A percentile compares a stretch with the other conserved stretches of the same genome.
Conservation (phyloP, 2,329 filamentous ascomycete species). For the Phaeosphaeriaceae sp. region DNA sequence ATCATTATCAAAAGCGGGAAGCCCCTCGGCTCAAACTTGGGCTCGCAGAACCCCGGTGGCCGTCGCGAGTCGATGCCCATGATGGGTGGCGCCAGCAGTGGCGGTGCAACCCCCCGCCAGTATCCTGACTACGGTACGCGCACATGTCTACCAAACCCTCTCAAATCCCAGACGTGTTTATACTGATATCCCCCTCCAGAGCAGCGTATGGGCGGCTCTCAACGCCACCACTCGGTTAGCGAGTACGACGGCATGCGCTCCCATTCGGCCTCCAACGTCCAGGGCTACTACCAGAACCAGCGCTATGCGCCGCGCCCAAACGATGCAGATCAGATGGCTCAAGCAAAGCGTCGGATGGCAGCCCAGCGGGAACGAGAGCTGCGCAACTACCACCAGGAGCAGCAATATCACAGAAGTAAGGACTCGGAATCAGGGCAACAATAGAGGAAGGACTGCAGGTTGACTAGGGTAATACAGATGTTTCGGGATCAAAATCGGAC, state of each 20-base stretch:
- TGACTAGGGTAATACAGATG: constrained; percentile 70
- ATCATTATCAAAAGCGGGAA: constrained; percentile 97
- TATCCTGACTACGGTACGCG: constrained; percentile 66
- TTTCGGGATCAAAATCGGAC: constrained; percentile 80
- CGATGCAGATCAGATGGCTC: constrained; percentile 98
- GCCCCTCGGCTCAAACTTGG: constrained; percentile 66
- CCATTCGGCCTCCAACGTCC: constrained; percentile 77
- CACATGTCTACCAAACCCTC: background rate
- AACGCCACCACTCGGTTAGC: constrained; percentile 83
- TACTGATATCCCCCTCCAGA: constrained; percentile 52
- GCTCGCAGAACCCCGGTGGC: constrained; percentile 52
- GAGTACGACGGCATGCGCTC: constrained; percentile 81
- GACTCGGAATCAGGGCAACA: constrained; percentile 75
- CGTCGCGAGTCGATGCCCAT: constrained; percentile 83
- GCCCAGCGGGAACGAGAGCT: constrained; percentile 98
- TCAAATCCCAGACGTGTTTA: background rate
- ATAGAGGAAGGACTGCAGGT: constrained; percentile 51
- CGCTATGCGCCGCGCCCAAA: constrained; percentile 85
- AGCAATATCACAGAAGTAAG: constrained; percentile 99
- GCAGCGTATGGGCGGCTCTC: constrained; percentile 69
- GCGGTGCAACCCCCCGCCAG: constrained; percentile 57
- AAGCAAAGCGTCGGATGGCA: constrained; percentile 98
- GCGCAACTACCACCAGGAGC: constrained; percentile 99
- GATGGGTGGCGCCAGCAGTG: constrained; percentile 60
- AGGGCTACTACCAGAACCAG: constrained; percentile 93